Percentiles rank a stretch among this genome's conserved stretches.
These are phyloP conservation scores for Suhomyces prunicola DNA, from an alignment of 805 yeast genomes.

Conservation along the genomic window DNA sequence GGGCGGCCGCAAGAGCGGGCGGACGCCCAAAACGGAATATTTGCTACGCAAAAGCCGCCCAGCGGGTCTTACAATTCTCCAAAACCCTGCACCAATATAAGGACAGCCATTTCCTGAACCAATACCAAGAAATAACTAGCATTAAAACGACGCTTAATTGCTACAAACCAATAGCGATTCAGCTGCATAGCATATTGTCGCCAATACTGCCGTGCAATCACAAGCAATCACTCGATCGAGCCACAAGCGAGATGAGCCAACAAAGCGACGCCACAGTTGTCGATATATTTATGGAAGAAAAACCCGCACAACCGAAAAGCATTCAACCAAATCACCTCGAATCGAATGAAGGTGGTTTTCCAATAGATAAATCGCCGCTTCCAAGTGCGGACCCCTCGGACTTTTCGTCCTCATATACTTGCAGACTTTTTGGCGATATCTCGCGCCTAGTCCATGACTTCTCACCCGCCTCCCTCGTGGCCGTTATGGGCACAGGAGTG, in stretches of 20 bases:
- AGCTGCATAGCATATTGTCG: neutral
- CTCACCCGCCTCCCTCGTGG: conserved; percentile 60
- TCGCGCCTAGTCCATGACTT: conserved; percentile 21
- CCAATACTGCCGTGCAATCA: neutral
- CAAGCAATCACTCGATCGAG: neutral
- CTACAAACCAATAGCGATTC: too few relatives aligned
- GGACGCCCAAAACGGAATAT: neutral
- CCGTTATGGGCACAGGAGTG: conserved; percentile 86
- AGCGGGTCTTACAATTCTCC: neutral
- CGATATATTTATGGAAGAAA: neutral
- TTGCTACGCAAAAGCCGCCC: neutral
- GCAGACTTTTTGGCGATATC: neutral
- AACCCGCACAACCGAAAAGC: neutral
- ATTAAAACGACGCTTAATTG: too few relatives aligned
- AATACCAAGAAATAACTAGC: neutral
- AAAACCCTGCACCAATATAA: neutral
- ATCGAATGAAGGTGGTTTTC: neutral
- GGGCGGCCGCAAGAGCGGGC: neutral
- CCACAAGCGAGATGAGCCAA: neutral
- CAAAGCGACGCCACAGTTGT: neutral
- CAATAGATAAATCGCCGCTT: neutral
- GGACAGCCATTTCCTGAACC: neutral
- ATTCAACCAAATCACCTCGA: neutral
- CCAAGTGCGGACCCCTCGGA: conserved; percentile 3
- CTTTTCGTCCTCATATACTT: neutral